These are phyloP conservation scores for Pneumocystis murina DNA, from an alignment of 1,139 yeast species.

Conservation along the genomic window DNA sequence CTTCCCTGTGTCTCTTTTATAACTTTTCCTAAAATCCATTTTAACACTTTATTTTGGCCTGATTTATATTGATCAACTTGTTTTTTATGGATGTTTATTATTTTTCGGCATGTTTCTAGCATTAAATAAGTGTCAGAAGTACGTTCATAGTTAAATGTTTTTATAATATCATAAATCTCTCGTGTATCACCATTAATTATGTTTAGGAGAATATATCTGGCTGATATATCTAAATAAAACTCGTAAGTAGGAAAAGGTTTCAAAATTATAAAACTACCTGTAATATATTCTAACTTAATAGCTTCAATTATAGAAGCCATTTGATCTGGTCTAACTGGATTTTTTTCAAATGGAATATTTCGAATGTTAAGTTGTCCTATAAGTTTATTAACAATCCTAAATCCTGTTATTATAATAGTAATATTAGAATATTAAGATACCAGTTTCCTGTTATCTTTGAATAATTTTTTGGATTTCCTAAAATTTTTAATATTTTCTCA, in stretches of 20 bases:
- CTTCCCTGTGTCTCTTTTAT: conserved; percentile 62
- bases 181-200: conserved; percentile 34
- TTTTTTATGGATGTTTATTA: conserved; percentile 38
- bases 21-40: conserved; percentile 69
- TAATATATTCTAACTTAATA: conserved; percentile 27
- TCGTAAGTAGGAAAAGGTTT: background rate
- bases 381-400: conserved; percentile 65
- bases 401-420: background rate
- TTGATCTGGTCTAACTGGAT: conserved; percentile 19
- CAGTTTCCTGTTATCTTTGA: background rate
- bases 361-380: conserved; percentile 52
- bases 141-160: conserved; percentile 40
- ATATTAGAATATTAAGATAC: background rate
- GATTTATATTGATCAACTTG: conserved; percentile 41
- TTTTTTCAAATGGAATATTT: conserved; percentile 19
- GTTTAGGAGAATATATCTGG: conserved; percentile 46
- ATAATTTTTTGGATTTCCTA: background rate
- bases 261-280: conserved; percentile 29
- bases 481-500: background rate
- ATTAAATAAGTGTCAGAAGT: conserved; percentile 34
- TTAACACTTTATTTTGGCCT: conserved; percentile 48
- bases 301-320: conserved; percentile 33
- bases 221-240: conserved; percentile 26
- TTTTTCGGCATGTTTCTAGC: conserved; percentile 36
- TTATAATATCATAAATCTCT: conserved; percentile 33